Base-by-base conservation (phyloP, 148 eudicot genomes). In the Bassia scoparia region DNA sequence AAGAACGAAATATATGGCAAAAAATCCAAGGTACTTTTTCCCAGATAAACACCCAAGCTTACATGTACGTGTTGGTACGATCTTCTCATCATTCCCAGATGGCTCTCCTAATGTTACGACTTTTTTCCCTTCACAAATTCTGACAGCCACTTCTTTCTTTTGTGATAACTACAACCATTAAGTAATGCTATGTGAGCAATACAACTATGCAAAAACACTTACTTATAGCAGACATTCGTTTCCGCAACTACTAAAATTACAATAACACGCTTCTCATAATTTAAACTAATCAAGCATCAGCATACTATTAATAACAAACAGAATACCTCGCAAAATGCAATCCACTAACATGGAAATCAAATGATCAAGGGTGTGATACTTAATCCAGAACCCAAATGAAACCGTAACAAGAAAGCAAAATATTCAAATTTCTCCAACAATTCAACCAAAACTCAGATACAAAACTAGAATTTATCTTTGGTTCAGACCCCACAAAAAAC, bases 31-130 rank as follows among this genome's bases (percentile, higher is more conserved):
- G 13, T 21, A 13, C n/a, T n/a, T n/a, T n/a, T n/a, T n/a, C n/a
- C 17, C 18, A 29, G 37, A 14, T 27, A n/a, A 48, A 43, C 46
- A 41, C 46, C 46, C 46, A 50, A 46, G 27, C 55, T 60, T 48
- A 82, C 90, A 83, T 81, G 78, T 82, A 62, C 71, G 72, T n/a
- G 78, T 68, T 77, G 82, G 81, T 67, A 78, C 50, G 71, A 38
- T 78, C 74, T 84, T 83, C 53, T 91, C 93, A 74, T 87, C 81
- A 55, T 83, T 87, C 73, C 21, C 26, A 16, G 70, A 66, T 73
- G 80, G 80, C 27, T 89, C 89, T 65, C 88, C 79, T 21, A 91
- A 78, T 49, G 89, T 77, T 66, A 91, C 88, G 61, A 74, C 63
- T 15, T 73, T 61, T 74, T 70, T 76, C 70, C 82, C 86, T 61